Evolutionary conservation across 805 yeast species (phyloP), one percentile per base, ranked within the genome.

Genomic region (Suhomyces pyralidae): DNA sequence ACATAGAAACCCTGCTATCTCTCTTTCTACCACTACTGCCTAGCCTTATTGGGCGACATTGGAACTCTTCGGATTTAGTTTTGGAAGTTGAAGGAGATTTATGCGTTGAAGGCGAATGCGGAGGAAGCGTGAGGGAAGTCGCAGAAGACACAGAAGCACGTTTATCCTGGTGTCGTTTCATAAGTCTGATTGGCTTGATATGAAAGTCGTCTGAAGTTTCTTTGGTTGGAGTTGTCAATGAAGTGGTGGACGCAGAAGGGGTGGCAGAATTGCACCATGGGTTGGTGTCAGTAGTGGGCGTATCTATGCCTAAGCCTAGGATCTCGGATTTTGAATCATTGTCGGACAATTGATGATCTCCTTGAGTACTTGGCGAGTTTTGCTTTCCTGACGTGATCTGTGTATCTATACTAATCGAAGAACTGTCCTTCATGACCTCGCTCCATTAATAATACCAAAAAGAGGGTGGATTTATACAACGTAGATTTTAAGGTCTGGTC

Each of bases 31-130:
- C 34, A 17, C 51, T 51, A 20, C 59, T 56, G 40, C 64, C 69
- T 52, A 61, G 62, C 28, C 75, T 53, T 52, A 73, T 73, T 26
- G 77, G 77, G 28, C 76, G 65, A 56, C 70, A 68, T 30, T 70
- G 74, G 50, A 72, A 72, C 17, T 69, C 75, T 9, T 68, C 73
- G 7, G 54, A 45, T 20, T 50, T 26, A 19, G 53, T 48, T 10
- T 42, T 47, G n/a, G 46, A 14, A 22, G 54, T 12, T 9, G 54
- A 34, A 4, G 52, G 22, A 10, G 51, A 20, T n/a, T 46, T 32
- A 34, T 34, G 48, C 17, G 17, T 46, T 19, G 49, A 20, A 22
- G 50, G 53, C 19, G 51, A 45, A 26, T 24, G n/a, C n/a, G 51
- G 46, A 20, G 44, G 25, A 14, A 26, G 53, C 4, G 49, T 38